These are phyloP conservation scores for Curvularia verruculosa DNA, from an alignment of 2,329 filamentous ascomycete species.

Conservation along the genomic window DNA sequence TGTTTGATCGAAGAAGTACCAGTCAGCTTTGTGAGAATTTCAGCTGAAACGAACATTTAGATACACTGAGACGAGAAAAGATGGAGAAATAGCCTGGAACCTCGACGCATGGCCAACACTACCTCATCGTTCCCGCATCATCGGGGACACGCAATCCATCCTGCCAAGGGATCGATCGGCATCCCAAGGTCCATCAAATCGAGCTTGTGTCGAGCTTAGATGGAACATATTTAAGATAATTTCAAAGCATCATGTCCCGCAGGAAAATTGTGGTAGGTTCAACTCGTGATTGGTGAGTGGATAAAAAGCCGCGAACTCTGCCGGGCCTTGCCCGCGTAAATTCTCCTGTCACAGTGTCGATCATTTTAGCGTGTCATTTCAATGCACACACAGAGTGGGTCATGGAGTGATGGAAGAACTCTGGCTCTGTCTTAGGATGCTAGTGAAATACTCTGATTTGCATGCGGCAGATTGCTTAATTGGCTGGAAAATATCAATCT, in stretches of 20 bases:
- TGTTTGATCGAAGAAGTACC: neutral
- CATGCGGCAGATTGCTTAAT: neutral
- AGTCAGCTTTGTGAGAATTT: neutral
- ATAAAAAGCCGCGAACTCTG: constrained; percentile 7
- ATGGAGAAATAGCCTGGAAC: no score
- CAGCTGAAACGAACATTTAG: neutral
- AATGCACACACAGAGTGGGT: neutral
- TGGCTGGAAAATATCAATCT: neutral
- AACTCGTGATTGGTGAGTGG: neutral
- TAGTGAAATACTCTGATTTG: neutral
- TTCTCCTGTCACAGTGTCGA: neutral
- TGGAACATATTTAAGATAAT: neutral
- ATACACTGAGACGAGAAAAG: neutral
- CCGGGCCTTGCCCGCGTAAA: neutral
- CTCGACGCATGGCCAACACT: no score
- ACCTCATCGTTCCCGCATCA: neutral
- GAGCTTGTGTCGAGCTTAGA: neutral
- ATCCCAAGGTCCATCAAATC: neutral
- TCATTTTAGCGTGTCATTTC: neutral
- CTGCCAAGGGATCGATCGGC: neutral
- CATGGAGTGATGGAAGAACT: neutral
- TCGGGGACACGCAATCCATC: neutral
- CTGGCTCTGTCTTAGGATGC: neutral
- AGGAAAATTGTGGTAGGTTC: neutral
- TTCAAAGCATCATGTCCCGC: neutral